Evolutionary conservation across 495 filamentous ascomycete genomes (phyloP), one percentile per base, ranked within the genome.

Genomic region (Thermochaetoides thermophila): DNA sequence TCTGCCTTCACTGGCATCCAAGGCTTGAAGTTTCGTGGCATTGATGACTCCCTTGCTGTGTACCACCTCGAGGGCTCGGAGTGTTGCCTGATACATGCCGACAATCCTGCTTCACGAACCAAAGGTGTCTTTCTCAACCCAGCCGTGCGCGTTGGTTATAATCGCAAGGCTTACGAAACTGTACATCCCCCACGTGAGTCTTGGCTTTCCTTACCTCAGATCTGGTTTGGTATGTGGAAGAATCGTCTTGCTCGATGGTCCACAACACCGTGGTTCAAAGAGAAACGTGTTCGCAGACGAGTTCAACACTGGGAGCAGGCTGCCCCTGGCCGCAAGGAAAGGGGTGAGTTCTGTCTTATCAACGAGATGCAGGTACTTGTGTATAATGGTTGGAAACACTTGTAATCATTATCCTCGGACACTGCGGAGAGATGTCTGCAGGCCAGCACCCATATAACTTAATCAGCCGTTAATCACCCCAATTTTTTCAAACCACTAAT

Each of bases 351-450:
- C 30, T 89, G 82, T 48, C 56, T 85, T 34, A 71, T 86, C 31
- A 75, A 86, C 56, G 81, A 85, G 59, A 86, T 86, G 82, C 82
- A 89, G 51, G 69, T 89, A 23, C 57, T 87, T 39, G 66, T 71
- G 44, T 41, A 63, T 30, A 79, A 78, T 50, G 82, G 82, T 12
- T 89, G 81, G 81, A 67, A 63, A 33, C 82, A 86, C 66, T 60
- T 84, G 28, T 83, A 48, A n/a, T n/a, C n/a, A n/a, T n/a, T n/a
- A n/a, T n/a, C n/a, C n/a, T n/a, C n/a, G n/a, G n/a, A n/a, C n/a
- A n/a, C n/a, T n/a, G n/a, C n/a, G n/a, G n/a, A n/a, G n/a, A n/a
- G n/a, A n/a, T n/a, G n/a, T n/a, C n/a, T n/a, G n/a, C n/a, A n/a
- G n/a, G n/a, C n/a, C n/a, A n/a, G n/a, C n/a, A n/a, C n/a, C n/a